Percentiles rank a stretch among this genome's conserved stretches.
phyloP scores from a whole-genome alignment of 2,329 filamentous ascomycete genomes.

The Colletotrichum lentis region DNA sequence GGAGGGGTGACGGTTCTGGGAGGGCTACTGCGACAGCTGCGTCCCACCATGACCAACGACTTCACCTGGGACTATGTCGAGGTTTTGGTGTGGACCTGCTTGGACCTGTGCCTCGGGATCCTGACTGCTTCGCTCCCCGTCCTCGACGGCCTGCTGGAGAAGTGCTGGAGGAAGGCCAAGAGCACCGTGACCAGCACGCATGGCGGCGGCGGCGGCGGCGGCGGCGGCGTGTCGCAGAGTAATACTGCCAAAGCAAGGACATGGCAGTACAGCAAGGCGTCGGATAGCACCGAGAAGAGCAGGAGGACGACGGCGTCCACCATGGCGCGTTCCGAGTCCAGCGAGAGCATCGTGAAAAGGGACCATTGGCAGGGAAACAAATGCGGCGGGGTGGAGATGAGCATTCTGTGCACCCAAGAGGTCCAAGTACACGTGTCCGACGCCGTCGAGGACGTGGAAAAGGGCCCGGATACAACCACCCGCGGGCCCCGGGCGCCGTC shows the following conservation, averaged over 20 bases:
- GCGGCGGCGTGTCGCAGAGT: neutral
- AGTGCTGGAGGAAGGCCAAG: slow-evolving; percentile 13
- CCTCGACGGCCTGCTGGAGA: slow-evolving; percentile 40
- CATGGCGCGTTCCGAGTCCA: slow-evolving; percentile 19
- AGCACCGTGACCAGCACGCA: neutral
- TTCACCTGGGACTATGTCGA: slow-evolving; percentile 43
- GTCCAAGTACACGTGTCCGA: slow-evolving; percentile 17
- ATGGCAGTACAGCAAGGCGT: slow-evolving; percentile 26
- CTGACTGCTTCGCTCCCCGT: slow-evolving; percentile 47
- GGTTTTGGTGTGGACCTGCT: slow-evolving; percentile 44
- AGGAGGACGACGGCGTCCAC: neutral
- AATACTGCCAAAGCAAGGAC: neutral
- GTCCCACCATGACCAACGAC: slow-evolving; percentile 38
- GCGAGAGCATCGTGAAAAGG: slow-evolving; percentile 19
- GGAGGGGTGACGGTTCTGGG: slow-evolving; percentile 46
- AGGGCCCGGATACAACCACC: neutral
- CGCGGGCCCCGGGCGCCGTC: slow-evolving; percentile 19
- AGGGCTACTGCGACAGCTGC: slow-evolving; percentile 44
- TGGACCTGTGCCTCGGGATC: slow-evolving; percentile 47
- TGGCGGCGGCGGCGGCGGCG: no score
- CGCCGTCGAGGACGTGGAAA: slow-evolving; percentile 7
- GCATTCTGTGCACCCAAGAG: slow-evolving; percentile 24
- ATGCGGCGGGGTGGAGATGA: slow-evolving; percentile 13
- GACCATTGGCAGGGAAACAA: neutral
- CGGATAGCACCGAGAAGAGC: neutral